A percentile compares a stretch with the other conserved stretches of the same genome.
Evolutionary conservation across 2,329 filamentous ascomycete species (phyloP).

Genomic region (Amauroascus niger): DNA sequence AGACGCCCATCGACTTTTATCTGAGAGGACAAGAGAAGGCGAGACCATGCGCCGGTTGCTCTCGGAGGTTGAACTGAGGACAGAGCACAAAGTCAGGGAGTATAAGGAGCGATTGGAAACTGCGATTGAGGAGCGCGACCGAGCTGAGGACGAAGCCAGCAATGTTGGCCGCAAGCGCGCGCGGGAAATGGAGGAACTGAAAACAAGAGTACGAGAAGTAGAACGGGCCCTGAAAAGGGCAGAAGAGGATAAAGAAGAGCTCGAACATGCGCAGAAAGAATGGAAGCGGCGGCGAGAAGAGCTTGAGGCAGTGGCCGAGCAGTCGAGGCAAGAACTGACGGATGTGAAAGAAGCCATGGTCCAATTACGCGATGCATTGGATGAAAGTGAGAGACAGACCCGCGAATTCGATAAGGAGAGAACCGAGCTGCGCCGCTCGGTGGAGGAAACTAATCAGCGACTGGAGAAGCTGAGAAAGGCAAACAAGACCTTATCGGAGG

Average conservation of each 20-base stretch:
- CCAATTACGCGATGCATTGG: constrained; percentile 67
- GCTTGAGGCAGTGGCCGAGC: constrained; percentile 60
- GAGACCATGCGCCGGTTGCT: constrained; percentile 90
- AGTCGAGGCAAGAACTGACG: constrained; percentile 60
- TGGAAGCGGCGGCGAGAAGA: constrained; percentile 66
- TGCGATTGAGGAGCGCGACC: constrained; percentile 86
- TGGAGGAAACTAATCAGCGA: constrained; percentile 67
- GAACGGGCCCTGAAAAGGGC: constrained; percentile 66
- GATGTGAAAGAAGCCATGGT: constrained; percentile 69
- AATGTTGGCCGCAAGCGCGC: constrained; percentile 64
- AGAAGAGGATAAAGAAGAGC: constrained; percentile 64
- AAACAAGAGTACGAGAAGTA: constrained; percentile 65
- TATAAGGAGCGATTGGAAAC: constrained; percentile 82
- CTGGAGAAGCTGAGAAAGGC: constrained; percentile 71
- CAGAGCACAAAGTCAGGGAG: constrained; percentile 73
- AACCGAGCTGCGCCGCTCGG: constrained; percentile 59
- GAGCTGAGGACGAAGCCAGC: constrained; percentile 81
- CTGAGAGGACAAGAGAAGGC: constrained; percentile 78
- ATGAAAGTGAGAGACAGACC: constrained; percentile 77
- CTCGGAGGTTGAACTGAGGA: constrained; percentile 72
- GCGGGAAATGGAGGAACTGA: constrained; percentile 79
- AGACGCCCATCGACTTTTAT: constrained; percentile 76
- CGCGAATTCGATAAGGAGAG: constrained; percentile 77
- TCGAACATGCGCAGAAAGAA: constrained; percentile 63
- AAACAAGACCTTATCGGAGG: constrained; percentile 51